Conservation (phyloP, 2,329 filamentous ascomycete species). For the Colletotrichum somersetense region DNA sequence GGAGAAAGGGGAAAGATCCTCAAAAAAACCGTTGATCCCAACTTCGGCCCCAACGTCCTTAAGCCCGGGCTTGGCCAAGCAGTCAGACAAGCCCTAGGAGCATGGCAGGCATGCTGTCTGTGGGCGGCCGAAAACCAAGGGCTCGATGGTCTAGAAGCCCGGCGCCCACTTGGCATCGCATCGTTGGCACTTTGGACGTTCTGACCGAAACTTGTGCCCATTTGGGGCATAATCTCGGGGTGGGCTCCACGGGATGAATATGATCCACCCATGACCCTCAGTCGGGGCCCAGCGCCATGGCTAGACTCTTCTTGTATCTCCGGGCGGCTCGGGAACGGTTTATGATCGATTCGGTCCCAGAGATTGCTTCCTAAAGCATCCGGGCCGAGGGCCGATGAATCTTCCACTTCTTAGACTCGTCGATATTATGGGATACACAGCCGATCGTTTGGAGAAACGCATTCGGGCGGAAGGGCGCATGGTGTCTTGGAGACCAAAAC, state of each 20-base stretch:
- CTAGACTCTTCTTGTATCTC: conserved; percentile 16
- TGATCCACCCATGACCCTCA: conserved; percentile 24
- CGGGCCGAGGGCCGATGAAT: conserved; percentile 20
- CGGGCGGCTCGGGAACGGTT: conserved; percentile 15
- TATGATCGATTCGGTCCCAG: background rate
- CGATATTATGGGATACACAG: background rate
- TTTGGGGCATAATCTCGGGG: conserved; percentile 35
- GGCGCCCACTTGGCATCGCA: conserved; percentile 10
- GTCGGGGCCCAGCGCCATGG: conserved; percentile 2
- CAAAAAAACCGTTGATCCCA: background rate
- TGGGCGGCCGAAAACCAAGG: conserved; percentile 6
- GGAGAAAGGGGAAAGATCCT: background rate
- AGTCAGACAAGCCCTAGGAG: background rate
- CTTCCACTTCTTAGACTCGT: conserved; percentile 11
- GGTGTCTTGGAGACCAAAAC: background rate
- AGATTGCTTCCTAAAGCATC: conserved; percentile 22
- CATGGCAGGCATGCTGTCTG: conserved; percentile 1
- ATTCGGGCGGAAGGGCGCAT: background rate
- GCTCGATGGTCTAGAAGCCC: conserved; percentile 9
- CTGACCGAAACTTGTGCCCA: conserved; percentile 14
- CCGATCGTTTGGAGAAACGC: background rate
- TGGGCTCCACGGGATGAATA: conserved; percentile 16
- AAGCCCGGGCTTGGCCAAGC: background rate
- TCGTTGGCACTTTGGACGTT: background rate
- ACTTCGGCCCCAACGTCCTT: background rate